Evolutionary conservation across 768 basidiomycete species (phyloP).

Genomic region (Paxillus ammoniavirescens): DNA sequence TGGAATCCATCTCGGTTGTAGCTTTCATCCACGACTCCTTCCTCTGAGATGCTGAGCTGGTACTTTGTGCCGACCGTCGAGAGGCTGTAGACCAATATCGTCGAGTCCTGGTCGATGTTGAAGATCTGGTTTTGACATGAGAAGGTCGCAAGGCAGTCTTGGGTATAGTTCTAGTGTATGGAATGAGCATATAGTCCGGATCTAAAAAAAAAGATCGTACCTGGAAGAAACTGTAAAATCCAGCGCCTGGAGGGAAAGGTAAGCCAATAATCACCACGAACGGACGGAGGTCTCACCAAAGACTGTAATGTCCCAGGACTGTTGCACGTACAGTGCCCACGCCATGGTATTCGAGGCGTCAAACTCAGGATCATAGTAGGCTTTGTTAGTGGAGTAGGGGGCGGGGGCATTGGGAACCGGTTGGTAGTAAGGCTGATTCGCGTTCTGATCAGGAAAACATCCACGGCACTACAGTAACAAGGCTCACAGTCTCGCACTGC

Average conservation of each 20-base stretch:
- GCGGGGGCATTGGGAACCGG: slow-evolving; percentile 41
- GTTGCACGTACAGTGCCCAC: slow-evolving; percentile 43
- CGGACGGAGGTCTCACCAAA: slow-evolving; percentile 34
- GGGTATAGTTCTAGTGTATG: slow-evolving; percentile 37
- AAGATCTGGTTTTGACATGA: slow-evolving; percentile 45
- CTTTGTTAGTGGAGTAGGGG: slow-evolving; percentile 37
- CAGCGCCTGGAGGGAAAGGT: slow-evolving; percentile 34
- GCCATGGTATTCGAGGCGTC: slow-evolving; percentile 32
- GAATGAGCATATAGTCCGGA: neutral
- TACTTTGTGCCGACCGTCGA: slow-evolving; percentile 46
- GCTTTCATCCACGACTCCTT: slow-evolving; percentile 35
- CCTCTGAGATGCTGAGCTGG: slow-evolving; percentile 38
- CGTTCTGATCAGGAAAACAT: neutral
- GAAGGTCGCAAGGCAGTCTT: slow-evolving; percentile 35
- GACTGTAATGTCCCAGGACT: slow-evolving; percentile 42
- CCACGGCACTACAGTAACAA: neutral
- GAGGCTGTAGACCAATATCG: slow-evolving; percentile 43
- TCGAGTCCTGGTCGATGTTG: slow-evolving; percentile 41
- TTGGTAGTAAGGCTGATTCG: slow-evolving; percentile 48
- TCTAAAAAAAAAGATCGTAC: slow-evolving; percentile 17
- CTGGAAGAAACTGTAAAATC: slow-evolving; percentile 54
- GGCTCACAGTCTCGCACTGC: slow-evolving; percentile 49
- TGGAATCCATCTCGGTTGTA: slow-evolving; percentile 45
- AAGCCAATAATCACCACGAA: neutral
- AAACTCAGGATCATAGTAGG: slow-evolving; percentile 41